Base-by-base conservation (phyloP, 2,329 filamentous ascomycete genomes). In the Xylaria sp. region DNA sequence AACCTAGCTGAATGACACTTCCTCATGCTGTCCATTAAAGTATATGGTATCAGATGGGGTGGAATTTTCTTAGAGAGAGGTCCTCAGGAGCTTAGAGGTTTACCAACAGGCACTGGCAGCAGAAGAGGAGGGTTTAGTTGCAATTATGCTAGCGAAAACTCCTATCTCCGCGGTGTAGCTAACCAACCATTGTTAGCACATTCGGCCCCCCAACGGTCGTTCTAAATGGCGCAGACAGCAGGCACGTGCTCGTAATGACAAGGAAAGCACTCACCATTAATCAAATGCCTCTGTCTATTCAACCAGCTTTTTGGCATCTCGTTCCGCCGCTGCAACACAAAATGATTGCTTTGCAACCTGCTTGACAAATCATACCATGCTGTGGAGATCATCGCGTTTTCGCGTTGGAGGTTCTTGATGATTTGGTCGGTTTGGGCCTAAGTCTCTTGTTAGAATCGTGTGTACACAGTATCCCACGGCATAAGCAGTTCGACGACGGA, bases 281-380 rank as follows among this genome's bases (percentile, higher is more conserved):
- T 85, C 80, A 88, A 82, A 73, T 87, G 85, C 73, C 91, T 85
- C 82, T 95, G 91, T 80, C 91, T 93, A 71, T 91, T 91, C 69
- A 96, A 78, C 90, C 91, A 96, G 77, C 90, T 93, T 77, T 87
- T 89, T 13, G 91, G 90, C 68, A 85, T 85, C 69, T 94, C 90
- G 68, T 87, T 86, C 68, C 90, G 84, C 67, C 92, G 81, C 72
- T 93, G 90, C 64, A 96, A 78, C 56, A 91, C 87, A 41, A 94
- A 89, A 64, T 91, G 90, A 74, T 93, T 94, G 78, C 90, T 93
- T 77, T 95, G 91, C 68, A 96, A 77, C 53, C 92, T 83, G 72
- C 84, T 88, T 25, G 89, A 88, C 70, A 95, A 84, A 75, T 94
- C 91, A 77, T 93, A 93, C 91, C 91, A 96, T 2, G 92, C 92